Base-by-base conservation (phyloP, 192 early-diverging fungal genomes). In the Neocallimastix lanati region DNA sequence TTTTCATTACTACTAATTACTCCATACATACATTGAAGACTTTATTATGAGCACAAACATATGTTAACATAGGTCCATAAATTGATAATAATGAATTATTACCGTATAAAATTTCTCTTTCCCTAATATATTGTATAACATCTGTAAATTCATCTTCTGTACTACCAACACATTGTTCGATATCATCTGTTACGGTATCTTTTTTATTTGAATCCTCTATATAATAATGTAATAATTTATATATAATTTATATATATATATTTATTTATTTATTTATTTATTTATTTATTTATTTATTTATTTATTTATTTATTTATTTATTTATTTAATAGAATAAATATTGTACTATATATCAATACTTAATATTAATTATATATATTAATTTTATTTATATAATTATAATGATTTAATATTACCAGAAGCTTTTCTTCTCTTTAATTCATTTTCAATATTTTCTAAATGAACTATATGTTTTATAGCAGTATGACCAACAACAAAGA, bases 71-170 rank as follows among this genome's bases (percentile, higher is more conserved):
- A 30, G 94, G 93, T 2, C 92, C 96, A 85, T 92, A 98, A 27
- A 87, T 81, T 13, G 89, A 85, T 35, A 99, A 86, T 79, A 98
- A 84, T 28, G 95, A 93, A 30, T 86, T 83, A 28, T 86, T 83
- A 28, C 93, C 93, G 85, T 91, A 95, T 30, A 99, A 84, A 6
- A 99, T 86, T 84, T 98, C 96, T 67, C 91, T 88, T 84, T 99
- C 98, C 11, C 98, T 90, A 77, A 99, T 93, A 30, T 88, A 87
- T 0, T 88, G 84, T 76, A 99, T 90, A 3, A 92, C 91, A 80
- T 99, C 97, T 77, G 92, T 90, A 82, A 98, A 95, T 82, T 98
- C 98, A 84, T 99, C 98, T 81, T 99, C 97, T 18, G 91, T 93
- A 4, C 93, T 92, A 14, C 97, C 98, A 29, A 89, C 93, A 4